A percentile compares a stretch with the other conserved stretches of the same genome.
phyloP scores from a whole-genome alignment of 2,329 filamentous ascomycete genomes.

The Elsinoe ampelina region DNA sequence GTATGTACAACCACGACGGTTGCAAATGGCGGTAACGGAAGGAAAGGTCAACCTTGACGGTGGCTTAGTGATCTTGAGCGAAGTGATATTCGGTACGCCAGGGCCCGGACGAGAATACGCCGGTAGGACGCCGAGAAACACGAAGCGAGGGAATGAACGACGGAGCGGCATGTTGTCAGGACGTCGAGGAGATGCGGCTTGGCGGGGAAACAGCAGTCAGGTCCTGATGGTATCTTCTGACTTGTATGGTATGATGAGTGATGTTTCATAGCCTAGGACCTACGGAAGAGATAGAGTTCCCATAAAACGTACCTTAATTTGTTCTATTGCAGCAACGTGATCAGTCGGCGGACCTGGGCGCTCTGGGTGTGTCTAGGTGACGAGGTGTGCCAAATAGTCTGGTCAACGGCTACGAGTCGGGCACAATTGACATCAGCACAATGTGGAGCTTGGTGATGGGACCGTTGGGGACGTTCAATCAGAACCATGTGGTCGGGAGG shows the following conservation, averaged over 20 bases:
- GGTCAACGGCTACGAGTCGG: not conserved
- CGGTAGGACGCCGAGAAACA: not conserved
- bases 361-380: not conserved
- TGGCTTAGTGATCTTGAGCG: not conserved
- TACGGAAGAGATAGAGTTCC: not conserved
- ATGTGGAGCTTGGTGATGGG: conserved; percentile 9
- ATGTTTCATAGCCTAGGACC: not conserved
- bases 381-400: conserved; percentile 5
- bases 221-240: not conserved
- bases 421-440: not conserved
- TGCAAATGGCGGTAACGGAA: not conserved
- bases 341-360: not conserved
- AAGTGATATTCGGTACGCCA: not conserved
- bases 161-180: not conserved
- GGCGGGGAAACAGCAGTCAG: not conserved
- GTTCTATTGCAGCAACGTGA: not conserved
- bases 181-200: not conserved
- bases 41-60: conserved; percentile 2
- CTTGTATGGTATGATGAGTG: not conserved
- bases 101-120: not conserved
- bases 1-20: conserved; percentile 2
- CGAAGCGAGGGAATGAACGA: not conserved
- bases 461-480: not conserved
- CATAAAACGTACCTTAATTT: not conserved
- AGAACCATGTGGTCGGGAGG: not conserved